Conservation (phyloP, 2,329 filamentous ascomycete species). For the Diaporthe sp. region DNA sequence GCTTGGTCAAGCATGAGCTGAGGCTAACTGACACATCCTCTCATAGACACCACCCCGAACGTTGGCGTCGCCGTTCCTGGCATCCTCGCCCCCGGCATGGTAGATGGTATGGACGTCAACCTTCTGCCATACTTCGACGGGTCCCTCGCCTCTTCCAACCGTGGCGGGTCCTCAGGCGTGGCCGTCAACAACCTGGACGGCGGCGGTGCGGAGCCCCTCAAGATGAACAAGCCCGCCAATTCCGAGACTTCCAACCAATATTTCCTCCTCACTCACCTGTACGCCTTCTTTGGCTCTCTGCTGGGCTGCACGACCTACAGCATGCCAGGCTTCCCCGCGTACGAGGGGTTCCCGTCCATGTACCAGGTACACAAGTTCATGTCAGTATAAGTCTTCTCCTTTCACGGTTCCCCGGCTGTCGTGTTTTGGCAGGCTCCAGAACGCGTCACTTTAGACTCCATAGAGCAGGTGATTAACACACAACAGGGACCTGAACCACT, state of each 20-base stretch:
- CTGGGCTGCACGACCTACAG: conserved; percentile 68
- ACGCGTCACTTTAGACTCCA: too few relatives aligned
- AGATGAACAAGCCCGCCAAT: conserved; percentile 68
- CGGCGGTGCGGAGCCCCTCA: conserved; percentile 68
- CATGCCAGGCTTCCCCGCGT: conserved; percentile 63
- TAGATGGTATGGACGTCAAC: conserved; percentile 66
- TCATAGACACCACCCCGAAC: conserved; percentile 66
- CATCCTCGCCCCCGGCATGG: conserved; percentile 66
- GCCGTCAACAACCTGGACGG: conserved; percentile 74
- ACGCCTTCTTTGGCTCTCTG: conserved; percentile 72
- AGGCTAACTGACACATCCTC: background rate
- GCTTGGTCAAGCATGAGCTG: conserved; percentile 4
- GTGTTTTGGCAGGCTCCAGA: too few relatives aligned
- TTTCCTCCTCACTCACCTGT: conserved; percentile 72
- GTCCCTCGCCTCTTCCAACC: conserved; percentile 66
- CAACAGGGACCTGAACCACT: conserved; percentile 57
- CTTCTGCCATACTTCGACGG: conserved; percentile 73
- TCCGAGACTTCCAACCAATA: conserved; percentile 67
- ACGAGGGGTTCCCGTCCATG: conserved; percentile 61
- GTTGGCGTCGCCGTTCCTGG: conserved; percentile 67
- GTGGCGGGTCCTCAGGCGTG: conserved; percentile 58
- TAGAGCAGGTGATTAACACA: too few relatives aligned
- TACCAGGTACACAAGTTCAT: conserved; percentile 73
- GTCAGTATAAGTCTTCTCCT: conserved; percentile 45
- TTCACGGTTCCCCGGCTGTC: too few relatives aligned